Base-by-base conservation (phyloP, 2,329 filamentous ascomycete species). In the Phialophora verrucosa region DNA sequence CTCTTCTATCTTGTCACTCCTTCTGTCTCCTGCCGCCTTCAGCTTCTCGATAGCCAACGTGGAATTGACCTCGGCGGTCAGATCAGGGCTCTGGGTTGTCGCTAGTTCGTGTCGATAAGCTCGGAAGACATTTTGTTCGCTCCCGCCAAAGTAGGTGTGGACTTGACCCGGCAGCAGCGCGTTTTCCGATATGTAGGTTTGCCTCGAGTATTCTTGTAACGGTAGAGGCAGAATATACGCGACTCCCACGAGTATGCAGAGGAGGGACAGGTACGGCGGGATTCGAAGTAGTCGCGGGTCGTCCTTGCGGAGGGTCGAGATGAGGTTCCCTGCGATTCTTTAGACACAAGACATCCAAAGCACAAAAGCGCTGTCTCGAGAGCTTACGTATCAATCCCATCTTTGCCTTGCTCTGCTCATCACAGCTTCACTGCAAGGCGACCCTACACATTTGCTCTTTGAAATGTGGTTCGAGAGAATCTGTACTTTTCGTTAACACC, bases 151-250 rank as follows among this genome's bases (percentile, higher is more conserved):
- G 79, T 99, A 99, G 1, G 95, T 97, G 80, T 98, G 94, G 8
- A 98, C 95, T 79, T 99, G 95, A 1, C 93, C 95, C 0, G 95
- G 95, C 14, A 99, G 83, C 38, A 99, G 87, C 11, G 95, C 95
- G 77, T 99, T 99, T 78, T 99, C 95, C 51, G 94, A 98, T 65
- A 99, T 95, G 78, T 99, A 99, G 0, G 94, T 99, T 67, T 87
- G 85, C 71, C 95, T 88, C 59, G 93, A 97, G 81, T 98, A 97
- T 71, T 93, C 87, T 78, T 98, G 87, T 61, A 98, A 84, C 2
- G 95, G 95, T 1, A 99, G 87, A 35, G 98, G 84, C 25, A 97
- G 87, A 14, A 99, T 88, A 92, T 94, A 99, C 72, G 88, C 86
- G 63, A 97, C 86, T 61, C 95, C 95, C 74, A 97, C 86, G 57